Evolutionary conservation across 106 monocot species (phyloP).

Genomic region (Amphibolis antarctica): DNA sequence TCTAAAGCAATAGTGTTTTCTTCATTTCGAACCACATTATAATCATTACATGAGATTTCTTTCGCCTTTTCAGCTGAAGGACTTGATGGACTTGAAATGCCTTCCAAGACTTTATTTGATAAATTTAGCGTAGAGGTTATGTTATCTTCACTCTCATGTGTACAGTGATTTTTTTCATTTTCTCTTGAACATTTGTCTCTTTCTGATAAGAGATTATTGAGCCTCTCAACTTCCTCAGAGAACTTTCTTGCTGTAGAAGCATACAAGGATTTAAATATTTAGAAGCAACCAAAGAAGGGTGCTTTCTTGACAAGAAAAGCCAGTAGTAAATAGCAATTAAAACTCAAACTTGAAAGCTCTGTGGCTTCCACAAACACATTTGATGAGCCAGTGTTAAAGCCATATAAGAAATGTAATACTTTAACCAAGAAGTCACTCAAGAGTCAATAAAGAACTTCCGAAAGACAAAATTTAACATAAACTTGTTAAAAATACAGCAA

Average conservation of each 20-base stretch:
- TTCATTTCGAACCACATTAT: conserved; percentile 6
- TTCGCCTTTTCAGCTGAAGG: conserved; percentile 9
- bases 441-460: no score
- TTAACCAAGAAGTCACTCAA: no score
- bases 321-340: neutral
- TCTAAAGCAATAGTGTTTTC: neutral
- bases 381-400: neutral
- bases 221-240: conserved; percentile 35
- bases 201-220: conserved; percentile 10
- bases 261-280: neutral
- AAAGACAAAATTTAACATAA: no score
- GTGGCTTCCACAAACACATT: neutral
- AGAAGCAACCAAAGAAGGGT: neutral
- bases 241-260: conserved; percentile 32
- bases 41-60: neutral
- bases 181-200: neutral
- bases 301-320: no score
- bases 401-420: neutral
- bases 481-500: neutral
- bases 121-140: neutral
- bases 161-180: neutral
- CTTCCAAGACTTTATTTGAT: conserved; percentile 2
- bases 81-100: conserved; percentile 3
- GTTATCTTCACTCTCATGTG: neutral
- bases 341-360: no score